phyloP scores from a whole-genome alignment of 2,329 filamentous ascomycete species.

The Colletotrichum liriopes region DNA sequence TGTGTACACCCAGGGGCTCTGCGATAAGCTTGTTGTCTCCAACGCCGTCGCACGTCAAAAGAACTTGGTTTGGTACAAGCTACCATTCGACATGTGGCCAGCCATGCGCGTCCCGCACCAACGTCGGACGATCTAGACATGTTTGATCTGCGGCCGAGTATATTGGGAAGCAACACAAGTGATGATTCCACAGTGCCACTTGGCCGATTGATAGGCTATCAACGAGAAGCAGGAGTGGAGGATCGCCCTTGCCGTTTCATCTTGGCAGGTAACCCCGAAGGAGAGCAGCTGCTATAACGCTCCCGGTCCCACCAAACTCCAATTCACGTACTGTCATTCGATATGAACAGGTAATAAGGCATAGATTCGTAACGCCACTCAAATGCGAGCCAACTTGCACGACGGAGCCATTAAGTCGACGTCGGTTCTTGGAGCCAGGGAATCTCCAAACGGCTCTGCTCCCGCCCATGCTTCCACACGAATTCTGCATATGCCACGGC shows the following conservation, averaged over 20 bases:
- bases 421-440: slow-evolving; percentile 34
- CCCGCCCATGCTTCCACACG: slow-evolving; percentile 12
- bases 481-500: slow-evolving; percentile 21
- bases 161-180: too few relatives aligned
- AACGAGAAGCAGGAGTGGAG: not conserved
- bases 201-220: not conserved
- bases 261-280: not conserved
- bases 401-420: slow-evolving; percentile 12
- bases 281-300: not conserved
- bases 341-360: not conserved
- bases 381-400: slow-evolving; percentile 20
- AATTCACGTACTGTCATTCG: too few relatives aligned
- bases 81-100: not conserved
- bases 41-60: not conserved
- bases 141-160: not conserved
- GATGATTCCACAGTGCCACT: not conserved
- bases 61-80: not conserved
- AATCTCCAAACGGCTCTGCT: slow-evolving; percentile 24
- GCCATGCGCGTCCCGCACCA: not conserved
- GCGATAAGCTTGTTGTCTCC: slow-evolving; percentile 13
- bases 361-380: slow-evolving; percentile 25
- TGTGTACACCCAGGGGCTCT: not conserved
- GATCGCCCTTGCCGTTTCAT: slow-evolving; percentile 4
- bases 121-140: not conserved
- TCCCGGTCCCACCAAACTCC: not conserved